Base-by-base conservation (phyloP, 306 rosid species). In the Quercus engelmannii region DNA sequence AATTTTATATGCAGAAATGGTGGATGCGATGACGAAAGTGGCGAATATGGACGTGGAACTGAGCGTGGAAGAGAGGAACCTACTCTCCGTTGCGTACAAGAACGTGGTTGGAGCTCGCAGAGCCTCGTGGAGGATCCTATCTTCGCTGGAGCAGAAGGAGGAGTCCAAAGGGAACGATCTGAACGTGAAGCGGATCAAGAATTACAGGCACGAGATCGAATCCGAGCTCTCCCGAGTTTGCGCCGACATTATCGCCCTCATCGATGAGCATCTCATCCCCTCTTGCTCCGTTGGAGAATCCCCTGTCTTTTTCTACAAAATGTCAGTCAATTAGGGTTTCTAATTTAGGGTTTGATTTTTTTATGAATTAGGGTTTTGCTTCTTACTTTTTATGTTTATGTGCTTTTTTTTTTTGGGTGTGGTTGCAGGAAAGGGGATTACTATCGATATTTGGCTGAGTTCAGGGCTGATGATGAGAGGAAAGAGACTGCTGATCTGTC, bases 41-140 rank as follows among this genome's bases (percentile, higher is more conserved):
- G 92, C 92, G 46, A 87, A 83, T 74, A 89, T 89, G 31, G 74
- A 87, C 73, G 91, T 89, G 73, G 92, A 89, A 70, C 81, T 89
- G 75, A 89, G 84, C 5, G 80, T 86, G 3, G 92, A 89, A 73
- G 92, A 89, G 88, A 55, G 92, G 33, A 89, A 89, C 78, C 88
- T 89, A 69, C 83, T 89, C 1, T 89, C 90, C 11, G 88, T 89
- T 21, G 90, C 90, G 68, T 89, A 82, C 87, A 89, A 86, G 83
- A 86, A 86, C 25, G 87, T 86, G 20, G 86, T 89, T 8, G 92
- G 90, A 49, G 90, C 90, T 78, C 88, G 88, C 46, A 82, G 92
- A 71, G 92, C 92, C 33, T 89, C 92, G 6, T 89, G 92, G 92
- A 89, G 92, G 85, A 86, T 89, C 15, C 78, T 88, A 17, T 88